phyloP scores from a whole-genome alignment of 192 early-diverging fungal species.

The Backusella australiensis region DNA sequence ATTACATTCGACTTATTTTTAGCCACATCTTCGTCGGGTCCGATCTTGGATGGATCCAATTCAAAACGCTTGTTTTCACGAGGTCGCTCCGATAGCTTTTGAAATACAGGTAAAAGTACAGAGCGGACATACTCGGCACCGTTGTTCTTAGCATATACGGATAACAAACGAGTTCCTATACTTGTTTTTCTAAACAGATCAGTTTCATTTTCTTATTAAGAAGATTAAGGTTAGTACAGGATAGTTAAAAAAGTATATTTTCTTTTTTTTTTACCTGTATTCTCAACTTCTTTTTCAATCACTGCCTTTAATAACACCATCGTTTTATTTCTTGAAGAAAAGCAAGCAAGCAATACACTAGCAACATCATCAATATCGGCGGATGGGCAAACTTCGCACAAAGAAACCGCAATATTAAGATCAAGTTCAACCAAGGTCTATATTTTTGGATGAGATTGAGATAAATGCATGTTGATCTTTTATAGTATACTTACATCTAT shows the following conservation, averaged over 20 bases:
- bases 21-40: constrained; percentile 49
- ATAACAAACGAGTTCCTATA: constrained; percentile 71
- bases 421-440: constrained; percentile 53
- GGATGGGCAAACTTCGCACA: constrained; percentile 74
- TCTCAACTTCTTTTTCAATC: constrained; percentile 67
- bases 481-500: constrained; percentile 47
- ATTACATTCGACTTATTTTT: constrained; percentile 67
- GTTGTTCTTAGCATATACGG: constrained; percentile 63
- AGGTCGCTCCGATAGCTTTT: constrained; percentile 50
- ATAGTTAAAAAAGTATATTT: neutral
- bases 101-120: constrained; percentile 62
- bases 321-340: constrained; percentile 59
- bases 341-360: constrained; percentile 61
- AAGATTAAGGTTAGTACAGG: neutral
- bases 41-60: constrained; percentile 73
- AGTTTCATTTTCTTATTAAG: constrained; percentile 37
- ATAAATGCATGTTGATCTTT: neutral
- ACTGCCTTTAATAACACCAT: constrained; percentile 62
- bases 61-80: constrained; percentile 70
- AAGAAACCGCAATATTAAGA: constrained; percentile 63
- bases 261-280: constrained; percentile 49
- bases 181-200: constrained; percentile 81
- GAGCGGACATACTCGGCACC: constrained; percentile 61
- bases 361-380: constrained; percentile 77
- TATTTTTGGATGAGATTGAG: neutral